Conservation (phyloP, 75 land plant species). For the Selaginella moellendorffii region DNA sequence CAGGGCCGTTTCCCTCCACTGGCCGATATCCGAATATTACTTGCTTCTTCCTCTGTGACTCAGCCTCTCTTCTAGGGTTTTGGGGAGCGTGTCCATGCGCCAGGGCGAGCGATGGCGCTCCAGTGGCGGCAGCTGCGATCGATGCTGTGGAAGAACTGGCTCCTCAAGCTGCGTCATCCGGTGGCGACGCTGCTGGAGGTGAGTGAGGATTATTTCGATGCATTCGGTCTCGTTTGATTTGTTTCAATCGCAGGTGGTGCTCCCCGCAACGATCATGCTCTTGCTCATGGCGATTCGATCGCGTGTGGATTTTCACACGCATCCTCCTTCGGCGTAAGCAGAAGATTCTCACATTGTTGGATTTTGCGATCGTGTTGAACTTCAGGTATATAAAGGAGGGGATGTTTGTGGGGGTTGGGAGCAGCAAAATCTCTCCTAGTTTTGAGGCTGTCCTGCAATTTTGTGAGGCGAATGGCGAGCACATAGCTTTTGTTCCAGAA, state of each 20-base stretch:
- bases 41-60: too few species aligned
- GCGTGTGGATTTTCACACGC: conserved; percentile 42
- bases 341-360: conserved; percentile 1
- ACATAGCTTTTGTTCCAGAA: conserved; percentile 62
- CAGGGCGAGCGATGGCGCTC: too few species aligned
- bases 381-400: conserved; percentile 43
- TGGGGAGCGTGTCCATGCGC: too few species aligned
- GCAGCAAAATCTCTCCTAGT: conserved; percentile 41
- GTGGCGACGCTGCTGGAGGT: conserved; percentile 45
- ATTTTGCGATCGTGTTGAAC: background rate
- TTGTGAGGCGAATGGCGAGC: conserved; percentile 28
- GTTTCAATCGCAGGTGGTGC: conserved; percentile 34
- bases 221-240: background rate
- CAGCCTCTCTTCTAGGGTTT: too few species aligned
- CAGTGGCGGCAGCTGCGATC: conserved; percentile 39
- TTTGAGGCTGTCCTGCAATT: conserved; percentile 32
- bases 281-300: conserved; percentile 55
- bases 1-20: too few species aligned
- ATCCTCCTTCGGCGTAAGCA: conserved; percentile 50
- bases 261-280: conserved; percentile 62
- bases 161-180: conserved; percentile 63
- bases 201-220: background rate
- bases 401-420: conserved; percentile 60
- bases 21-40: too few species aligned
- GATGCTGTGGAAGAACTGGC: conserved; percentile 81